Evolutionary conservation across 1,139 yeast genomes (phyloP).

Genomic region (Pichia sp.): DNA sequence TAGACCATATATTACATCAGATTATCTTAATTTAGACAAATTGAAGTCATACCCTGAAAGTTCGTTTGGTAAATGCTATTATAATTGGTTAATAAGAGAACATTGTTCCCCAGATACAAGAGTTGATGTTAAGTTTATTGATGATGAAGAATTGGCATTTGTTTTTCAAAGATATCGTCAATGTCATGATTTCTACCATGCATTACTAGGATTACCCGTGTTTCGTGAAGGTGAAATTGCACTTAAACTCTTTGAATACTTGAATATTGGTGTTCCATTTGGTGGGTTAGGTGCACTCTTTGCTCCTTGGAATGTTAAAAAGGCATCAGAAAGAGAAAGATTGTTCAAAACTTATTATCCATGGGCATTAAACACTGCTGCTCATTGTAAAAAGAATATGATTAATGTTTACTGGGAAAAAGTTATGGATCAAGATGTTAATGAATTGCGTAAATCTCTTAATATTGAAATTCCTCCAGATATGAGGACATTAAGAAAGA

Average conservation of each 20-base stretch:
- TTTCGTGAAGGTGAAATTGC: slow-evolving; percentile 94
- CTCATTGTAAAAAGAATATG: slow-evolving; percentile 59
- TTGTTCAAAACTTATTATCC: slow-evolving; percentile 71
- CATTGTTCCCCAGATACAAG: slow-evolving; percentile 93
- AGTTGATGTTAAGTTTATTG: slow-evolving; percentile 78
- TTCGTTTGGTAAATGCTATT: slow-evolving; percentile 72
- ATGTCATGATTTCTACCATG: slow-evolving; percentile 95
- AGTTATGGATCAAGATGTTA: slow-evolving; percentile 62
- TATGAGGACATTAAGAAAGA: slow-evolving; percentile 56
- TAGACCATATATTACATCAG: slow-evolving; percentile 75
- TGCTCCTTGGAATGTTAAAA: slow-evolving; percentile 61
- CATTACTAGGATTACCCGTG: slow-evolving; percentile 84
- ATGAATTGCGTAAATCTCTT: slow-evolving; percentile 64
- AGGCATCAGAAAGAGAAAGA: slow-evolving; percentile 34
- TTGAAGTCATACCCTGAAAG: slow-evolving; percentile 58
- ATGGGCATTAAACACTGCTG: slow-evolving; percentile 79
- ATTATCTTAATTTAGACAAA: slow-evolving; percentile 56
- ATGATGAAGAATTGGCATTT: slow-evolving; percentile 86
- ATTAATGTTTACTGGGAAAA: slow-evolving; percentile 94
- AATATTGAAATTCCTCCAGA: slow-evolving; percentile 74
- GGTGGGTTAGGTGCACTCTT: slow-evolving; percentile 86
- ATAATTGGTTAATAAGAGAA: slow-evolving; percentile 77
- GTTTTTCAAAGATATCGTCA: slow-evolving; percentile 90
- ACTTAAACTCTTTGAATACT: slow-evolving; percentile 84
- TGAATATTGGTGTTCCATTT: slow-evolving; percentile 93